Conservation (phyloP, 169 alveolate genomes). For the Plasmodium vinckei region DNA sequence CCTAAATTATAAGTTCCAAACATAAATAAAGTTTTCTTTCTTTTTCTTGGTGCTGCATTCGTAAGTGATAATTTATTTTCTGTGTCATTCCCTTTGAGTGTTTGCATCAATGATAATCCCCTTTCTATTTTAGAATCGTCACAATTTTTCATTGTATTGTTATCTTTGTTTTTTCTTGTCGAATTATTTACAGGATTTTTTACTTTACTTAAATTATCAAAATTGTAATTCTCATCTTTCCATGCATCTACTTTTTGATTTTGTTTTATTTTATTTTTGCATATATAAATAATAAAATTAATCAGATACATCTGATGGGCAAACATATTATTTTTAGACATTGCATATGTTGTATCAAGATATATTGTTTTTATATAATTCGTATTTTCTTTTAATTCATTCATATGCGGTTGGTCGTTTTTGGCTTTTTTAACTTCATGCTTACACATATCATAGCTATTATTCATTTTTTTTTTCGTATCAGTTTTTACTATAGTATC, state of each 20-base stretch:
- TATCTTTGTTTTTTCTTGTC: background rate
- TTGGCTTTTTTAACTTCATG: background rate
- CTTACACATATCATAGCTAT: background rate
- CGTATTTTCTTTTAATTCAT: conserved; percentile 24
- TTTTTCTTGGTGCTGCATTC: background rate
- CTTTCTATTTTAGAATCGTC: background rate
- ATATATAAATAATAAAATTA: conserved; percentile 65
- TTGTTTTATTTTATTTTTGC: conserved; percentile 26
- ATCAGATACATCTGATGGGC: conserved; percentile 67
- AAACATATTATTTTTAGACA: conserved; percentile 63
- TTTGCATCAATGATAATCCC: background rate
- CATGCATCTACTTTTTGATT: background rate
- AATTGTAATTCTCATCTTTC: background rate
- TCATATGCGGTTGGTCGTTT: background rate
- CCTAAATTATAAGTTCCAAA: conserved; percentile 75
- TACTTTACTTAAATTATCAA: background rate
- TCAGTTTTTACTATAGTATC: background rate
- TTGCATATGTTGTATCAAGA: conserved; percentile 74
- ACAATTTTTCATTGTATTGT: background rate
- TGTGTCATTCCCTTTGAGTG: background rate
- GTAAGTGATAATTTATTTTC: background rate
- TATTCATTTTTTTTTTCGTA: conserved; percentile 10
- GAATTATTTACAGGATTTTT: background rate
- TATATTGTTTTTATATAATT: conserved; percentile 71
- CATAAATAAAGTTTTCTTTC: conserved; percentile 60